These are phyloP conservation scores for Przewalskia tangutica DNA, from an alignment of 257 asterid genomes.

Conservation along the genomic window DNA sequence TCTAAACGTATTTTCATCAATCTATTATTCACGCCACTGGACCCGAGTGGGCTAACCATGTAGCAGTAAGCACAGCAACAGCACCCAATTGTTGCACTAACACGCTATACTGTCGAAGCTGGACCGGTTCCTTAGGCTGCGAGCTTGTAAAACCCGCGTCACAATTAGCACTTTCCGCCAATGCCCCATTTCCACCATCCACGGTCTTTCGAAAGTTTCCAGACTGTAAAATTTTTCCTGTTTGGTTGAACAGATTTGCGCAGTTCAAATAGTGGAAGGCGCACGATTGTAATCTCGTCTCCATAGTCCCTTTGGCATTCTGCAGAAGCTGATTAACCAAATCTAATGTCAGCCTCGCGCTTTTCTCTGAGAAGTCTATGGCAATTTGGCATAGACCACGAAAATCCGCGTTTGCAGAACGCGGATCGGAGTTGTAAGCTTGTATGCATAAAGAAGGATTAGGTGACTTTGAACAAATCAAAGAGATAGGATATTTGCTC, in stretches of 20 bases:
- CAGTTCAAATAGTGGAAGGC: not conserved
- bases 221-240: not conserved
- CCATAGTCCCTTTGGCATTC: not conserved
- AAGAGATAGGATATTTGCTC: not conserved
- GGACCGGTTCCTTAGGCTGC: not conserved
- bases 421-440: not conserved
- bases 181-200: not conserved
- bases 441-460: not conserved
- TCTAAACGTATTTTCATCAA: not conserved
- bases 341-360: not conserved
- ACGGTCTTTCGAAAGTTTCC: not conserved
- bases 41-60: not conserved
- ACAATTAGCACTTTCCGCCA: not conserved
- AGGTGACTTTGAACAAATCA: not conserved
- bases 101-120: not conserved
- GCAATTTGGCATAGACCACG: not conserved
- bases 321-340: not conserved
- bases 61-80: not conserved
- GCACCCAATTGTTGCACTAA: not conserved
- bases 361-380: not conserved
- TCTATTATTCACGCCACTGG: not conserved
- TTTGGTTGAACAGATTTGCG: not conserved
- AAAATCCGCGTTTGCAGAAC: fast-evolving
- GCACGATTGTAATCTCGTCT: not conserved
- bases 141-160: not conserved